Percentiles rank a stretch among this genome's conserved stretches.
These are phyloP conservation scores for Arthrobotrys conoides DNA, from an alignment of 2,329 filamentous ascomycete genomes.

Conservation along the genomic window DNA sequence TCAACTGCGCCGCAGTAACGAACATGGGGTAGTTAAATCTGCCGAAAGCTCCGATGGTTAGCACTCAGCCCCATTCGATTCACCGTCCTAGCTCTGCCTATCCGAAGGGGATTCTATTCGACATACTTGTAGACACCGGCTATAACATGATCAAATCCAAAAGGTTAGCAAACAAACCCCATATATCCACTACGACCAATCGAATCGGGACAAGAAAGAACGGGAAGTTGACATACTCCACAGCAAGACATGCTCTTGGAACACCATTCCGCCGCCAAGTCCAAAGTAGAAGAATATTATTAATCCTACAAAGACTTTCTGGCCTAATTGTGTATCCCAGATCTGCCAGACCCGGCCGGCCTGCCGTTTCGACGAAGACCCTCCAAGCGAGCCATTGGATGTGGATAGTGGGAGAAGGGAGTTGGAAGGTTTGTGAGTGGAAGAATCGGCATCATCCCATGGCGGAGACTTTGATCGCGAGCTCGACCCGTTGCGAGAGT, in stretches of 20 bases:
- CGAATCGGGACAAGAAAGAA: no score
- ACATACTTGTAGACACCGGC: conserved; percentile 64
- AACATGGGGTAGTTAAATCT: conserved; percentile 72
- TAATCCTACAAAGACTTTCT: conserved; percentile 62
- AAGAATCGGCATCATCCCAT: conserved; percentile 45
- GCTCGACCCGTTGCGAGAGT: conserved; percentile 44
- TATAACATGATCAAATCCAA: background rate
- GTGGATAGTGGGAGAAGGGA: conserved; percentile 48
- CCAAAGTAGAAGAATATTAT: conserved; percentile 62
- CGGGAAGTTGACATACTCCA: conserved; percentile 61
- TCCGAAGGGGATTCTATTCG: background rate
- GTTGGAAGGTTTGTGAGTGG: conserved; percentile 28
- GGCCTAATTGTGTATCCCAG: conserved; percentile 58
- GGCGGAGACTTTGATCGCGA: conserved; percentile 52
- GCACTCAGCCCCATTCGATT: background rate
- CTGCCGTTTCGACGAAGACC: conserved; percentile 28
- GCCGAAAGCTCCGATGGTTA: conserved; percentile 35
- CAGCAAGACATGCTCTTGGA: conserved; percentile 63
- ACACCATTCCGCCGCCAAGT: conserved; percentile 62
- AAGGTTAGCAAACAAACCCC: background rate
- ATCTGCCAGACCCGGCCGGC: conserved; percentile 60
- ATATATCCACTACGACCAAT: no score
- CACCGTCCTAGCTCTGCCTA: background rate
- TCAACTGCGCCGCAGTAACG: conserved; percentile 70
- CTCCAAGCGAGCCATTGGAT: conserved; percentile 32